Conservation (phyloP, 2,329 filamentous ascomycete genomes). For the Pseudogymnoascus sp. region DNA sequence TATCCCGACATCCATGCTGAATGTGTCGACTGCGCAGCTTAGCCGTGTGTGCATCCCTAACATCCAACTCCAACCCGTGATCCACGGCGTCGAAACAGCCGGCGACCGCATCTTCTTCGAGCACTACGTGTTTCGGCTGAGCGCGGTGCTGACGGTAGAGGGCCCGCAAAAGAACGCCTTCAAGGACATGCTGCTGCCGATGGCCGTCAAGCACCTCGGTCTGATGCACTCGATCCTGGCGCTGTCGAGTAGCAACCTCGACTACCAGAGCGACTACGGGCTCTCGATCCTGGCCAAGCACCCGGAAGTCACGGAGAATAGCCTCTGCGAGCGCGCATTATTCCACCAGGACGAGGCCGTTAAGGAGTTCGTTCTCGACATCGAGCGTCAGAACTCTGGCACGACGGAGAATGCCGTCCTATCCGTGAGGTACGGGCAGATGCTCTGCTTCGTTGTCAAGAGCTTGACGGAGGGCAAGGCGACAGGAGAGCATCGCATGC, state of each 20-base stretch:
- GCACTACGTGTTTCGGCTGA: slow-evolving; percentile 73
- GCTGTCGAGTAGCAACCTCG: slow-evolving; percentile 31
- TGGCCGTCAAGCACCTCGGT: slow-evolving; percentile 70
- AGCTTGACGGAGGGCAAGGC: slow-evolving; percentile 48
- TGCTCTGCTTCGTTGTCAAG: slow-evolving; percentile 52
- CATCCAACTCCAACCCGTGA: slow-evolving; percentile 56
- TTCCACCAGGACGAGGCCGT: slow-evolving; percentile 49
- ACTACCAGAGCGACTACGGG: slow-evolving; percentile 3
- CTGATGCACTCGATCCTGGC: slow-evolving; percentile 88
- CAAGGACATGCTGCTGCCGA: slow-evolving; percentile 72
- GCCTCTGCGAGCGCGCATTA: slow-evolving; percentile 42
- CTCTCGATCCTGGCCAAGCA: slow-evolving; percentile 42
- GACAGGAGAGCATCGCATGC: slow-evolving; percentile 65
- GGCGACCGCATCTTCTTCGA: slow-evolving; percentile 75
- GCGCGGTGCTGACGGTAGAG: slow-evolving; percentile 72
- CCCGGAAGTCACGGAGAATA: slow-evolving; percentile 37
- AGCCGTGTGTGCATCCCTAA: slow-evolving; percentile 41
- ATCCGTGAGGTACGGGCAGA: slow-evolving; percentile 52
- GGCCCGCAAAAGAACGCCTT: slow-evolving; percentile 72
- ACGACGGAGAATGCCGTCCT: slow-evolving; percentile 39
- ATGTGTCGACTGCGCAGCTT: slow-evolving; percentile 36
- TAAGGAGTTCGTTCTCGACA: slow-evolving; percentile 41
- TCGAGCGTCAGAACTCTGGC: slow-evolving; percentile 34
- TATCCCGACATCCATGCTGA: slow-evolving; percentile 20
- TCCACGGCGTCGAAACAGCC: slow-evolving; percentile 71